phyloP scores from a whole-genome alignment of 2,329 filamentous ascomycete genomes.

The Colletotrichum agaves region DNA sequence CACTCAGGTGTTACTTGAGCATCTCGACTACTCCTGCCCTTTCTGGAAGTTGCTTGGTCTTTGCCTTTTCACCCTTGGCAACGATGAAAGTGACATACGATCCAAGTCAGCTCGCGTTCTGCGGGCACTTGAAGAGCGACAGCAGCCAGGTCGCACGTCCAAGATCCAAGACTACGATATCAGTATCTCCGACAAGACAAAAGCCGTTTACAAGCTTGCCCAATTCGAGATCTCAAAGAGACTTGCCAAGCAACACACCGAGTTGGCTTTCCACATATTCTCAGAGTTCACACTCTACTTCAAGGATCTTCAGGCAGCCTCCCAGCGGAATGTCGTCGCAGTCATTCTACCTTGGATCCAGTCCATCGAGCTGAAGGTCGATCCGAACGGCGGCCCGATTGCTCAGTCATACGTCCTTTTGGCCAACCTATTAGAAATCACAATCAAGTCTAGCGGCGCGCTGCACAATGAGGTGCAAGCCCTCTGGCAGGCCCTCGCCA shows the following conservation, averaged over 20 bases:
- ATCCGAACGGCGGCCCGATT: slow-evolving; percentile 90
- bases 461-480: slow-evolving; percentile 98
- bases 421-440: slow-evolving; percentile 95
- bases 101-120: slow-evolving; percentile 88
- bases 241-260: slow-evolving; percentile 86
- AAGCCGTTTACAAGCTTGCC: slow-evolving; percentile 95
- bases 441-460: slow-evolving; percentile 87
- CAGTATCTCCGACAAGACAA: slow-evolving; percentile 97
- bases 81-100: slow-evolving; percentile 87
- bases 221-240: slow-evolving; percentile 97
- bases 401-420: slow-evolving; percentile 94
- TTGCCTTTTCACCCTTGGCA: slow-evolving; percentile 91
- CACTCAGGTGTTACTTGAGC: slow-evolving; percentile 84
- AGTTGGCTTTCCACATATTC: slow-evolving; percentile 92
- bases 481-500: slow-evolving; percentile 95
- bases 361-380: slow-evolving; percentile 89
- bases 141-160: slow-evolving; percentile 77
- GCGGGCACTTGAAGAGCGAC: slow-evolving; percentile 82
- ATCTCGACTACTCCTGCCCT: slow-evolving; percentile 82
- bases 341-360: slow-evolving; percentile 97
- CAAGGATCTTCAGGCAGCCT: slow-evolving; percentile 82
- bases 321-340: slow-evolving; percentile 93
- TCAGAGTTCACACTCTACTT: slow-evolving; percentile 96
- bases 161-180: slow-evolving; percentile 98
- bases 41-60: slow-evolving; percentile 93